Evolutionary conservation across 2,329 filamentous ascomycete species (phyloP).

Genomic region (Cordyceps javanica): DNA sequence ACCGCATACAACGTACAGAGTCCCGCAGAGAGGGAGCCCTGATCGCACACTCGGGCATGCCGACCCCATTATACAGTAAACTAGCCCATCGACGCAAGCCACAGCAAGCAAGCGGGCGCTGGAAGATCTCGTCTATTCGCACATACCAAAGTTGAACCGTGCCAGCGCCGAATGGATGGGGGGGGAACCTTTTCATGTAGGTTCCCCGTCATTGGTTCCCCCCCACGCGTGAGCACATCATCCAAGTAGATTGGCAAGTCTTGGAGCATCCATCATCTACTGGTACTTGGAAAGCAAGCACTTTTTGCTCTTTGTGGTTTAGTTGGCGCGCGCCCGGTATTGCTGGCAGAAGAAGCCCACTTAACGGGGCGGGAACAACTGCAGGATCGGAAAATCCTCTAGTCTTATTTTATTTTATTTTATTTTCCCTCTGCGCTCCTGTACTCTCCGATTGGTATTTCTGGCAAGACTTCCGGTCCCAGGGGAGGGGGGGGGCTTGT

Average conservation of each 20-base stretch:
- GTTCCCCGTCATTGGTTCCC: too few relatives aligned
- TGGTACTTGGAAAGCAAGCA: too few relatives aligned
- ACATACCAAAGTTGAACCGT: too few relatives aligned
- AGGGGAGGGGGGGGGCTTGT: neutral
- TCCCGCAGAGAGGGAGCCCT: neutral
- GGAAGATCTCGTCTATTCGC: neutral
- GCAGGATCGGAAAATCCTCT: slow-evolving; percentile 5
- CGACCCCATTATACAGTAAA: neutral
- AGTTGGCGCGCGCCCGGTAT: too few relatives aligned
- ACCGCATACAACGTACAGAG: neutral
- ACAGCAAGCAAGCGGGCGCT: neutral
- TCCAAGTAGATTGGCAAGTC: too few relatives aligned
- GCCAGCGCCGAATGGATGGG: too few relatives aligned
- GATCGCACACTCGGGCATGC: neutral
- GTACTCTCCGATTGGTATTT: neutral
- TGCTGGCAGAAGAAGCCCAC: too few relatives aligned
- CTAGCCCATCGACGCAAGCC: neutral
- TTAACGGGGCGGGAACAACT: neutral
- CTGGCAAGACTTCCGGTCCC: neutral
- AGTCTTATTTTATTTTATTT: neutral
- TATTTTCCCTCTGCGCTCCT: neutral
- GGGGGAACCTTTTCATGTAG: too few relatives aligned
- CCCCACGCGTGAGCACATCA: too few relatives aligned
- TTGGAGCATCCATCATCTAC: too few relatives aligned
- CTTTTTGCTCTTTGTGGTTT: too few relatives aligned